Conservation (phyloP, 192 early-diverging fungal species). For the Umbelopsis sp. region DNA sequence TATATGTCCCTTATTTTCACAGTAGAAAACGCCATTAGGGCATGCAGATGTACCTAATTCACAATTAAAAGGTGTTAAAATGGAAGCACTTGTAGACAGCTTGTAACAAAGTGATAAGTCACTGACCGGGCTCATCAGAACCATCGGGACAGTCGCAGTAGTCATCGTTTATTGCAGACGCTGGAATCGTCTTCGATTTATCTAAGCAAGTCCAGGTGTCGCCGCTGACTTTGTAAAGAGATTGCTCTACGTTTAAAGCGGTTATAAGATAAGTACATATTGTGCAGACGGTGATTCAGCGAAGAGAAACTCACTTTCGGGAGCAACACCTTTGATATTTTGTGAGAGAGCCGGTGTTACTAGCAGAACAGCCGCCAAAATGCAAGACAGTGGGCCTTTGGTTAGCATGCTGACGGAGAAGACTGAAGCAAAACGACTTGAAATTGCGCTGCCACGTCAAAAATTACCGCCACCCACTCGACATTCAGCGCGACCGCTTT, state of each 20-base stretch:
- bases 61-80: not conserved
- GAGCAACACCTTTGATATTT: slow-evolving; percentile 25
- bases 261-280: not conserved
- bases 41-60: slow-evolving; percentile 89
- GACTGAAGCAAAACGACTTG: not conserved
- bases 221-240: slow-evolving; percentile 21
- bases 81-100: not conserved
- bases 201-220: slow-evolving; percentile 75
- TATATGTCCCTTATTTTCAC: slow-evolving; percentile 76
- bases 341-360: not conserved
- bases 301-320: slow-evolving; percentile 25
- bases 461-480: not conserved
- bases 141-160: slow-evolving; percentile 97
- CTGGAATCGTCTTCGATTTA: slow-evolving; percentile 67
- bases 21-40: slow-evolving; percentile 77
- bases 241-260: not conserved
- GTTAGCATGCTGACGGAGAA: not conserved
- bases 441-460: slow-evolving; percentile 15
- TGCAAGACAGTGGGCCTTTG: slow-evolving; percentile 20
- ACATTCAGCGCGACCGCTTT: no score
- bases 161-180: slow-evolving; percentile 87
- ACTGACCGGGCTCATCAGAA: slow-evolving; percentile 88
- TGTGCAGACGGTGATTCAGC: not conserved
- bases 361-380: slow-evolving; percentile 18
- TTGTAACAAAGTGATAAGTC: not conserved